Conservation (phyloP, 768 basidiomycete genomes). For the Mycena vulgaris region DNA sequence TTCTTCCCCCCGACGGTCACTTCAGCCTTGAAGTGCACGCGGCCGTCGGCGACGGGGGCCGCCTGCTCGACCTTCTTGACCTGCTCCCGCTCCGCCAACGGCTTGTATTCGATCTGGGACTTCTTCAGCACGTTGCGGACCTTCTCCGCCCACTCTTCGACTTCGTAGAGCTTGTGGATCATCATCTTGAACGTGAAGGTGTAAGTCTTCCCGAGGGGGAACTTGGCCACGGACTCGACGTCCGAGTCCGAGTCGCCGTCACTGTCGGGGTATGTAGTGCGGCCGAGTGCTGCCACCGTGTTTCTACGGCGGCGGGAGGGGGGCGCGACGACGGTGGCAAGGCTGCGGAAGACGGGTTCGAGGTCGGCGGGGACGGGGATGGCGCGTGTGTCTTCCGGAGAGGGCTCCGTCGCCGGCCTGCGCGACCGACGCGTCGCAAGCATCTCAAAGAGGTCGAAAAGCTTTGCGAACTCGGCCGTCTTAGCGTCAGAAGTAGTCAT, state of each 20-base stretch:
- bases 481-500: conserved; percentile 44
- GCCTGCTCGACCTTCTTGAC: conserved; percentile 37
- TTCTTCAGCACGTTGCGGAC: conserved; percentile 67
- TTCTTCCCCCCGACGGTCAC: conserved; percentile 38
- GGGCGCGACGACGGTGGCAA: conserved; percentile 38
- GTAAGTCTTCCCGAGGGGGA: conserved; percentile 63
- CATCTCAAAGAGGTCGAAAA: conserved; percentile 69
- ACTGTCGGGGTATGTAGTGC: conserved; percentile 27
- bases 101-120: conserved; percentile 71
- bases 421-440: conserved; percentile 63
- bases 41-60: conserved; percentile 33
- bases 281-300: conserved; percentile 38
- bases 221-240: conserved; percentile 52
- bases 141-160: conserved; percentile 72
- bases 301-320: conserved; percentile 43
- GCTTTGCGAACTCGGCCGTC: conserved; percentile 66
- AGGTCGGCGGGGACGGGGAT: conserved; percentile 50
- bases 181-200: conserved; percentile 78
- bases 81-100: conserved; percentile 60
- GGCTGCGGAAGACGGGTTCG: conserved; percentile 47
- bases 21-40: conserved; percentile 47
- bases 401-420: conserved; percentile 41
- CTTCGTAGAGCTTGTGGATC: conserved; percentile 75
- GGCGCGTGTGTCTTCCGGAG: conserved; percentile 48
- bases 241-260: conserved; percentile 37